phyloP scores from a whole-genome alignment of 2,329 filamentous ascomycete species.

The Diaporthe velutina region DNA sequence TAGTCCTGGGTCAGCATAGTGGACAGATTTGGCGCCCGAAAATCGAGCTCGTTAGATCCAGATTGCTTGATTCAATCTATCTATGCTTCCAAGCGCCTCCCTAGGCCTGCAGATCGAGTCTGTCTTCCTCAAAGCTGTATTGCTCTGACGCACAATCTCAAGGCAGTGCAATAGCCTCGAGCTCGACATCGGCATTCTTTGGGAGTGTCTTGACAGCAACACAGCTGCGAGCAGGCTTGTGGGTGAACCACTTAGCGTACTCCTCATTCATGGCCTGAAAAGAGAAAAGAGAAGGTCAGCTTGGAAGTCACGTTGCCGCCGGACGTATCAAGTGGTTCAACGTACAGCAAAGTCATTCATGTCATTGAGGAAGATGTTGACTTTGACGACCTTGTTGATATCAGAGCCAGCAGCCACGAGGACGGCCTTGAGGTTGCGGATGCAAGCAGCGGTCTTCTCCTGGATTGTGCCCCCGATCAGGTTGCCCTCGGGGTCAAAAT shows the following conservation, averaged over 20 bases:
- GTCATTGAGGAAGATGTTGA: slow-evolving; percentile 90
- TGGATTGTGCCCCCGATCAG: slow-evolving; percentile 71
- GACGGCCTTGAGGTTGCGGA: slow-evolving; percentile 86
- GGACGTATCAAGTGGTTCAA: slow-evolving; percentile 16
- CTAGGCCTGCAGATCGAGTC: not conserved
- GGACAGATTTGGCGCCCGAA: not conserved
- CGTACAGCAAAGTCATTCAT: slow-evolving; percentile 86
- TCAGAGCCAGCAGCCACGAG: slow-evolving; percentile 84
- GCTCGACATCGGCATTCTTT: slow-evolving; percentile 88
- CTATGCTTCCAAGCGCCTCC: not conserved
- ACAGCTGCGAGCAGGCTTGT: slow-evolving; percentile 90
- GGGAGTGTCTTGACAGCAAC: slow-evolving; percentile 91
- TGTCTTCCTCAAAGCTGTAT: not conserved
- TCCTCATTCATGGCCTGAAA: slow-evolving; percentile 83
- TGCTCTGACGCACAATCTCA: slow-evolving; percentile 48
- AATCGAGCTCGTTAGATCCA: not conserved
- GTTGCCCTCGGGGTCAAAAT: slow-evolving; percentile 69
- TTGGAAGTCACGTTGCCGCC: too few species aligned
- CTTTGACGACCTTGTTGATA: slow-evolving; percentile 87
- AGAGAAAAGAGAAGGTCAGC: not conserved
- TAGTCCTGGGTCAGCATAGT: not conserved
- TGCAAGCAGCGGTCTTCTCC: slow-evolving; percentile 73
- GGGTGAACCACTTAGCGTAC: slow-evolving; percentile 85
- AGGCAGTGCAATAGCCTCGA: slow-evolving; percentile 86
- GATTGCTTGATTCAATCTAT: slow-evolving; percentile 5